These are phyloP conservation scores for Heterobasidion irregulare DNA, from an alignment of 1,284 basidiomycete genomes.

Conservation along the genomic window DNA sequence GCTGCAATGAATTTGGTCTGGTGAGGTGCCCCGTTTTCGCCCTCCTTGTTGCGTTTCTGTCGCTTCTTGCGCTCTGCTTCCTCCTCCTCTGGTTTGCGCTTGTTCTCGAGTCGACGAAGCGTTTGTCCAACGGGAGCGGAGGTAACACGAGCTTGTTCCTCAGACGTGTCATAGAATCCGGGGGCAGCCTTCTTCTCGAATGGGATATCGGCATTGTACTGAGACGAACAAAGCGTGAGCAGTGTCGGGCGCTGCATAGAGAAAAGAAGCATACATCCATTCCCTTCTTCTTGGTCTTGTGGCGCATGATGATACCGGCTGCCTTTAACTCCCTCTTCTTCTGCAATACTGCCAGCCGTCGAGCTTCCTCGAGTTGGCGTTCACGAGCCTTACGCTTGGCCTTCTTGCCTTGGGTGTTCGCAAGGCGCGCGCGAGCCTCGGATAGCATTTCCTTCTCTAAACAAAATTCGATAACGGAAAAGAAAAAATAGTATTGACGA, in stretches of 20 bases:
- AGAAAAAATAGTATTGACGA: background rate
- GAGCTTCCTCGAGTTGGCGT: conserved; percentile 92
- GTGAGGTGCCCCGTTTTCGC: conserved; percentile 38
- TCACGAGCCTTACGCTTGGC: conserved; percentile 98
- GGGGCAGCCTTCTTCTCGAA: conserved; percentile 95
- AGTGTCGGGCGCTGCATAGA: background rate
- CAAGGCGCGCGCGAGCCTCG: conserved; percentile 94
- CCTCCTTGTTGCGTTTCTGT: conserved; percentile 70
- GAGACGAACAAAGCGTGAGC: conserved; percentile 1
- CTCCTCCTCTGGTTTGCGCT: conserved; percentile 88
- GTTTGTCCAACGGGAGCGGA: conserved; percentile 90
- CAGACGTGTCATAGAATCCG: conserved; percentile 96
- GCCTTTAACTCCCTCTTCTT: conserved; percentile 98
- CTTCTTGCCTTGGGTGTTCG: conserved; percentile 99
- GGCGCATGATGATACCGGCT: conserved; percentile 91
- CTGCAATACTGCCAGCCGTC: conserved; percentile 90
- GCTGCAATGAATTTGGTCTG: conserved; percentile 91
- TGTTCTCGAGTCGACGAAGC: conserved; percentile 83
- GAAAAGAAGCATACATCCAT: conserved; percentile 73
- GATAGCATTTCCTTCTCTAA: conserved; percentile 99
- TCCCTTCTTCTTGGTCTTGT: conserved; percentile 91
- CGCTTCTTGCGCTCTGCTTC: conserved; percentile 82
- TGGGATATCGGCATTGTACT: conserved; percentile 98
- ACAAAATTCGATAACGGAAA: conserved; percentile 3
- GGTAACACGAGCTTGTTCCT: conserved; percentile 86